Percentiles rank a stretch among this genome's conserved stretches.
phyloP scores from a whole-genome alignment of 306 rosid genomes.

The Pterocarpus santalinus region DNA sequence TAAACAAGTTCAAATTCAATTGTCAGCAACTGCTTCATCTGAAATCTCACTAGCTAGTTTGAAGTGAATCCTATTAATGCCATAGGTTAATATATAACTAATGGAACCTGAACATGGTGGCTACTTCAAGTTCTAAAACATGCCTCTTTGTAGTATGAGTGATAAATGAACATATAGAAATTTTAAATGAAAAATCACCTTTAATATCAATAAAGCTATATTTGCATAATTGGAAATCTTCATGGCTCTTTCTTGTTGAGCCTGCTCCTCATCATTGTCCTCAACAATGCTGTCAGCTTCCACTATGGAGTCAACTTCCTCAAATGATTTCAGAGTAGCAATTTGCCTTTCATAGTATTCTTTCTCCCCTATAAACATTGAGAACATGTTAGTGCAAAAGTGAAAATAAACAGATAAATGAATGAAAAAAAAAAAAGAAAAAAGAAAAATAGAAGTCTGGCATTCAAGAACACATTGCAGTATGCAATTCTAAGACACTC shows the following conservation, averaged over 20 bases:
- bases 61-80: background rate
- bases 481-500: background rate
- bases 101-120: background rate
- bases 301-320: conserved; percentile 67
- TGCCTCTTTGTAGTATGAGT: background rate
- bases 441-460: background rate
- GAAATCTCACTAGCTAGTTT: conserved; percentile 12
- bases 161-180: conserved; percentile 12
- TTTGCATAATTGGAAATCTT: conserved; percentile 73
- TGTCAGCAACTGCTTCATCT: background rate
- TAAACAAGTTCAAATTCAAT: conserved; percentile 16
- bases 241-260: conserved; percentile 75
- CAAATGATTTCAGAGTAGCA: conserved; percentile 75
- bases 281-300: conserved; percentile 39
- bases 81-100: conserved; percentile 11
- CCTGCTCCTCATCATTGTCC: conserved; percentile 53
- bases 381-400: conserved; percentile 2
- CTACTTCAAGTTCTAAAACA: conserved; percentile 4
- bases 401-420: background rate
- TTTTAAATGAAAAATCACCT: conserved; percentile 54
- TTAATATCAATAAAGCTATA: conserved; percentile 57
- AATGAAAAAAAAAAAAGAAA: background rate
- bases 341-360: conserved; percentile 73
- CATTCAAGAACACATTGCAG: background rate
- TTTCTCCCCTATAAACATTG: conserved; percentile 58